These are phyloP conservation scores for Debaryomyces udenii DNA, from an alignment of 1,139 yeast genomes.

Conservation along the genomic window DNA sequence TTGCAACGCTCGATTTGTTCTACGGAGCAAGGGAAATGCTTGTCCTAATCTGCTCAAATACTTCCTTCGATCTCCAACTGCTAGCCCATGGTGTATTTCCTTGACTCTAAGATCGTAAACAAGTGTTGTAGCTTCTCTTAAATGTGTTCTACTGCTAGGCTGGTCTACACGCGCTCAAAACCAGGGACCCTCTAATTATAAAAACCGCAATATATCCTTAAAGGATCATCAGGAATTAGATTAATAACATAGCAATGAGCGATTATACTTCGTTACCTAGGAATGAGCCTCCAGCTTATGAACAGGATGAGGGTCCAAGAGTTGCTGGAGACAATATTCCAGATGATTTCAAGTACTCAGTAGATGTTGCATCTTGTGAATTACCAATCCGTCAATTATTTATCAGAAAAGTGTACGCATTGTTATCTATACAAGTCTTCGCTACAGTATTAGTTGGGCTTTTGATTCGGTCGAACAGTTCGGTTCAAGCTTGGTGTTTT, in stretches of 20 bases:
- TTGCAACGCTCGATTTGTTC: not conserved
- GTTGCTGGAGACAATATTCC: constrained; percentile 51
- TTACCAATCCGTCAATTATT: constrained; percentile 75
- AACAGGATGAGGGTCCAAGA: constrained; percentile 26
- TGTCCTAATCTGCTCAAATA: too few relatives aligned
- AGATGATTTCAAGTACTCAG: constrained; percentile 85
- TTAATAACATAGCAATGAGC: constrained; percentile 6
- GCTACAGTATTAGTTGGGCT: constrained; percentile 64
- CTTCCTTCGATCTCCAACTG: too few relatives aligned
- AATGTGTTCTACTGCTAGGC: too few relatives aligned
- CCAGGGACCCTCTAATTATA: not conserved
- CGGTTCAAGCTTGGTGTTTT: constrained; percentile 60
- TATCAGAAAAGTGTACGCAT: constrained; percentile 75
- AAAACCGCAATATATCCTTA: not conserved
- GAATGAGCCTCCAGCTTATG: constrained; percentile 31
- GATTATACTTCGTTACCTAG: constrained; percentile 13
- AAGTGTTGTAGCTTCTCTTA: too few relatives aligned
- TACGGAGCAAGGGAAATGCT: too few relatives aligned
- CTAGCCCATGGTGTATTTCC: too few relatives aligned
- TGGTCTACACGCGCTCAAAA: not conserved
- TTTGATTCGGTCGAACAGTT: constrained; percentile 49
- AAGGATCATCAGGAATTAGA: not conserved
- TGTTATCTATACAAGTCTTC: constrained; percentile 65
- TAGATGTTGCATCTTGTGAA: constrained; percentile 77
- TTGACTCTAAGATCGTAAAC: too few relatives aligned